phyloP scores from a whole-genome alignment of 2,329 filamentous ascomycete genomes.

The Aspergillus terreus region DNA sequence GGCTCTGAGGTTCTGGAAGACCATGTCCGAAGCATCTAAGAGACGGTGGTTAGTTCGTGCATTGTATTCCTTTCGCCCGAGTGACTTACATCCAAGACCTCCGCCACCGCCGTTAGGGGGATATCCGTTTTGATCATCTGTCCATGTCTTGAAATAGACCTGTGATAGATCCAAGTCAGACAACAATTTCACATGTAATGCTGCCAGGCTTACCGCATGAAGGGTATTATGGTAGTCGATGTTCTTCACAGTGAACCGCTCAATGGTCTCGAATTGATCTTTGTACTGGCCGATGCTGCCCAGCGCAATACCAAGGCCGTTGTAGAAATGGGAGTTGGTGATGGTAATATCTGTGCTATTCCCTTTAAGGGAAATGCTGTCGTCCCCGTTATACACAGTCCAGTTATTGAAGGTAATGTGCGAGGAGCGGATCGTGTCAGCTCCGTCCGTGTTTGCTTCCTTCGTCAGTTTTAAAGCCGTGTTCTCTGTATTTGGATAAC shows the following conservation, averaged over 20 bases:
- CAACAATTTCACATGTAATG: background rate
- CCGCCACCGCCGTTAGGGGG: slow-evolving; percentile 59
- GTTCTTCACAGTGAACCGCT: slow-evolving; percentile 48
- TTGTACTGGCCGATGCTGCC: slow-evolving; percentile 57
- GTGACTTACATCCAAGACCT: slow-evolving; percentile 49
- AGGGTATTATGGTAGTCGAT: slow-evolving; percentile 45
- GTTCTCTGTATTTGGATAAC: background rate
- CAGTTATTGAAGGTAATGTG: slow-evolving; percentile 51
- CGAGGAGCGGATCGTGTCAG: slow-evolving; percentile 53
- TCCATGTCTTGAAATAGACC: slow-evolving; percentile 59
- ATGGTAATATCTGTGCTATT: slow-evolving; percentile 56
- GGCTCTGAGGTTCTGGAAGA: slow-evolving; percentile 32
- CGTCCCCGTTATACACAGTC: slow-evolving; percentile 52
- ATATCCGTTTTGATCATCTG: slow-evolving; percentile 47
- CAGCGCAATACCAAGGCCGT: slow-evolving; percentile 53
- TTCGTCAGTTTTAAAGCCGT: background rate
- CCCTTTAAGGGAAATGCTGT: slow-evolving; percentile 52
- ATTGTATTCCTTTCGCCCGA: background rate
- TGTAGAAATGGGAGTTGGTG: slow-evolving; percentile 47
- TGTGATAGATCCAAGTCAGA: background rate
- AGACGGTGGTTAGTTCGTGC: background rate
- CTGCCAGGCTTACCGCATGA: slow-evolving; percentile 34
- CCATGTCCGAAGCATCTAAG: slow-evolving; percentile 32
- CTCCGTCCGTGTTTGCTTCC: slow-evolving; percentile 45
- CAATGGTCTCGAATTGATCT: slow-evolving; percentile 46